Evolutionary conservation across 352 stramenopile species (phyloP).

Genomic region (Plasmopara halstedii): DNA sequence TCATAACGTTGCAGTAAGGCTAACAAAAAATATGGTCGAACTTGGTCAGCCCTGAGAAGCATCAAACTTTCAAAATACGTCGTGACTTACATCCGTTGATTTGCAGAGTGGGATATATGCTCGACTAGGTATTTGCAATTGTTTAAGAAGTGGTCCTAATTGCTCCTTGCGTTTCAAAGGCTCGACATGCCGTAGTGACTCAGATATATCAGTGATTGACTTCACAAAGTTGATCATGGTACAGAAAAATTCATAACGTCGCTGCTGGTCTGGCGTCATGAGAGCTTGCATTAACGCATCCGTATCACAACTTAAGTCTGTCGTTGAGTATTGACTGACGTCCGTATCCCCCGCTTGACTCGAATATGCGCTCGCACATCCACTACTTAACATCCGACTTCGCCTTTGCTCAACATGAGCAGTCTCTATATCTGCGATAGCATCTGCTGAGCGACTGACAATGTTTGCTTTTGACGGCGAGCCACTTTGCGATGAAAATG

Average conservation of each 20-base stretch:
- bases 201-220: conserved; percentile 71
- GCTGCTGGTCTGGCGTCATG: conserved; percentile 26
- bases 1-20: conserved; percentile 54
- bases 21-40: conserved; percentile 6
- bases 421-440: conserved; percentile 10
- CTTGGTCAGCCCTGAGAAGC: neutral
- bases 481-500: conserved; percentile 1
- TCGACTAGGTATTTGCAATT: conserved; percentile 40
- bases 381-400: conserved; percentile 22
- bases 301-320: conserved; percentile 14
- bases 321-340: conserved; percentile 22
- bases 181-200: conserved; percentile 59
- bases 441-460: conserved; percentile 6
- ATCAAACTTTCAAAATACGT: neutral
- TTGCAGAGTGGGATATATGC: conserved; percentile 81
- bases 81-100: conserved; percentile 51
- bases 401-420: conserved; percentile 2
- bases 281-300: conserved; percentile 20
- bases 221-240: conserved; percentile 79
- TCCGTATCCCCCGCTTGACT: conserved; percentile 17
- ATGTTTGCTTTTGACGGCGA: conserved; percentile 17
- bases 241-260: conserved; percentile 74
- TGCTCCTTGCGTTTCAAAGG: conserved; percentile 54
- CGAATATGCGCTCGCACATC: conserved; percentile 3
- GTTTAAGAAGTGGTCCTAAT: conserved; percentile 36